Evolutionary conservation across 2,329 filamentous ascomycete species (phyloP), one percentile per base, ranked within the genome.

Genomic region (Diaporthe destruens): DNA sequence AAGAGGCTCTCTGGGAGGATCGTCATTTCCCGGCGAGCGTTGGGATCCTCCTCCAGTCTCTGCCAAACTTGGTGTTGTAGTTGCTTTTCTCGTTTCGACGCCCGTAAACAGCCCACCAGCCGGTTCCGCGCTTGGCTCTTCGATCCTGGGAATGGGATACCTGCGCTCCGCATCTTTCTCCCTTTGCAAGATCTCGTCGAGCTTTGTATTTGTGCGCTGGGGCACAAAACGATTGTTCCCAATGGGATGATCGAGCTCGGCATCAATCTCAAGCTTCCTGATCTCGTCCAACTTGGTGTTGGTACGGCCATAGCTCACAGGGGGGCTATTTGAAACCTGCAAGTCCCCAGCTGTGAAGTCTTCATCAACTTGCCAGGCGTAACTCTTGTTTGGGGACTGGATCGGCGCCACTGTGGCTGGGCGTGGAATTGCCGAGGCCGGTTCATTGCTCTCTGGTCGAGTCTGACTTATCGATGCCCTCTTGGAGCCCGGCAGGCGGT

Each of bases 301-400:
- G 72, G 77, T 80, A 53, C 80, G 80, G 56, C 76, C 79, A 29
- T 84, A 79, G 36, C 79, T 81, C 67, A 90, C 83, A 42, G 86
- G 85, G n/a, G 88, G 88, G 74, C 88, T 90, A 74, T 87, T 83
- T 0, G 88, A 90, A 44, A 87, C 77, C 72, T 89, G 87, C 51
- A 90, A 73, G 72, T 90, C 88, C 54, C 85, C 84, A 14, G 85
- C 88, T 0, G 88, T 90, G 75, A 90, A 89, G 70, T 90, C 88
- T 6, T 85, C 84, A 44, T 90, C 88, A 8, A 89, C 79, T 71
- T 89, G 81, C 88, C 88, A 90, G 9, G 84, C 85, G 71, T 85
- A 87, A 75, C 84, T 87, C 78, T 87, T 88, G 67, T 86, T 84
- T 0, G 87, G 87, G 0, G 86, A 87, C 7, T 70, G 69, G 44